phyloP scores from a whole-genome alignment of 2,329 filamentous ascomycete species.

The Podosphaera xanthii region DNA sequence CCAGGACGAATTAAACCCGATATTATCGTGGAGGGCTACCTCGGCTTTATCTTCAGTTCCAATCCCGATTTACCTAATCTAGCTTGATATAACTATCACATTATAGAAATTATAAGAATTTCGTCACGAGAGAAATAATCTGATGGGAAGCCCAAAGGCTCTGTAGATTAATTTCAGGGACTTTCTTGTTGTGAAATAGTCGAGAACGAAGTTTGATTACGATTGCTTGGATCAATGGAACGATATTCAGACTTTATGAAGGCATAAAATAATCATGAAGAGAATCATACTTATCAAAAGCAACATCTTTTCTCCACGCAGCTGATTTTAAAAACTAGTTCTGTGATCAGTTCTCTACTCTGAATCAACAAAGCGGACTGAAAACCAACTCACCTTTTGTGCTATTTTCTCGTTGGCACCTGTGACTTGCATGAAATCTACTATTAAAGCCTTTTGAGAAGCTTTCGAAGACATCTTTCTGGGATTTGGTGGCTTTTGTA shows the following conservation, averaged over 20 bases:
- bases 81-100: too few relatives aligned
- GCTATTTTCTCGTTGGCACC: conserved; percentile 14
- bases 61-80: too few relatives aligned
- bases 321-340: background rate
- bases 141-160: too few relatives aligned
- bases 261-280: background rate
- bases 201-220: too few relatives aligned
- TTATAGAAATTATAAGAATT: too few relatives aligned
- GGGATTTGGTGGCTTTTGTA: background rate
- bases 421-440: conserved; percentile 15
- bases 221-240: too few relatives aligned
- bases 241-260: background rate
- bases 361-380: background rate
- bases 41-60: too few relatives aligned
- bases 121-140: too few relatives aligned
- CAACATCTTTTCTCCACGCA: background rate
- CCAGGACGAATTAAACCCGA: too few relatives aligned
- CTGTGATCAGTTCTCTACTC: background rate
- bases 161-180: too few relatives aligned
- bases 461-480: conserved; percentile 14
- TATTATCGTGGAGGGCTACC: too few relatives aligned
- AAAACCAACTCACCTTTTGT: conserved; percentile 10
- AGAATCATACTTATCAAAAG: background rate
- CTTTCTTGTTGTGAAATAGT: too few relatives aligned
- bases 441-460: conserved; percentile 8